Conservation (phyloP, 257 asterid genomes). For the Rubia yunnanensis region DNA sequence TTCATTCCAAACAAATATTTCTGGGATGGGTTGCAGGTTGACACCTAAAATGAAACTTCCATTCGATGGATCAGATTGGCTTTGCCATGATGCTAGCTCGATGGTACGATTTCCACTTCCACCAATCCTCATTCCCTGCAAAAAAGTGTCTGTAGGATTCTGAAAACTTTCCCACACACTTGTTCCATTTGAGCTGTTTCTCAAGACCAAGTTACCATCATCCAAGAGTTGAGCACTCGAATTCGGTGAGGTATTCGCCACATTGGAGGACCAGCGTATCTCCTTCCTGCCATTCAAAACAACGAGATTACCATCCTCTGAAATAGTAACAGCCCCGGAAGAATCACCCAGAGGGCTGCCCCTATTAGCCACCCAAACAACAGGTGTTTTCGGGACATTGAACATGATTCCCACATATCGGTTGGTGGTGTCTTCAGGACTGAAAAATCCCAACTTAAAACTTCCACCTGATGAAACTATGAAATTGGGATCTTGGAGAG, state of each 20-base stretch:
- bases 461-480: slow-evolving; percentile 11
- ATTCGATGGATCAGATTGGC: slow-evolving; percentile 26
- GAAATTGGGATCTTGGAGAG: slow-evolving; percentile 13
- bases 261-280: slow-evolving; percentile 33
- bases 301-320: slow-evolving; percentile 29
- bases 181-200: slow-evolving; percentile 20
- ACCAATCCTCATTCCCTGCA: slow-evolving; percentile 24
- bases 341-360: slow-evolving; percentile 31
- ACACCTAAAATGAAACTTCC: slow-evolving; percentile 32
- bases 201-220: slow-evolving; percentile 32
- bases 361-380: slow-evolving; percentile 51
- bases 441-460: slow-evolving; percentile 22
- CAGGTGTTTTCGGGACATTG: slow-evolving; percentile 9
- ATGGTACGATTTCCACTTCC: slow-evolving; percentile 7
- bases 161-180: slow-evolving; percentile 36
- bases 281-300: slow-evolving; percentile 22
- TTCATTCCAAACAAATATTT: slow-evolving; percentile 26
- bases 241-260: slow-evolving; percentile 14
- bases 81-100: slow-evolving; percentile 30
- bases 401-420: slow-evolving; percentile 22
- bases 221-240: slow-evolving; percentile 29
- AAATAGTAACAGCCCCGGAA: slow-evolving; percentile 21
- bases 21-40: slow-evolving; percentile 24
- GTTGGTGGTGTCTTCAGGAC: slow-evolving; percentile 10
- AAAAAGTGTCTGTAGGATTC: slow-evolving; percentile 20